Percentiles rank a stretch among this genome's conserved stretches.
phyloP scores from a whole-genome alignment of 257 asterid genomes.

The Penstemon davidsonii region DNA sequence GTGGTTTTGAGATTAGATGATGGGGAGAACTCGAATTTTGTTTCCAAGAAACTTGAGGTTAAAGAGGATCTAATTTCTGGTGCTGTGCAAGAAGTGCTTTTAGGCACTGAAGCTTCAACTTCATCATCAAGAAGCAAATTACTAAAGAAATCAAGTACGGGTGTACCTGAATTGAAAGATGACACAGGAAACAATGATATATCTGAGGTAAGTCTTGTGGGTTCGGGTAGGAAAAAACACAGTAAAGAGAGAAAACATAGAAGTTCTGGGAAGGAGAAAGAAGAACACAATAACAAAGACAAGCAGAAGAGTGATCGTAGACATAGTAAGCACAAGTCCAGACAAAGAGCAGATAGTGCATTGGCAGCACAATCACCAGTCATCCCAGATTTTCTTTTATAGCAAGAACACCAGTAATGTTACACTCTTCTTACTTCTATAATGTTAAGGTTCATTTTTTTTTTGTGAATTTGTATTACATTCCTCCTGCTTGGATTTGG shows the following conservation, averaged over 20 bases:
- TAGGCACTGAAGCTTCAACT: slow-evolving; percentile 65
- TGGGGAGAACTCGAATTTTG: slow-evolving; percentile 43
- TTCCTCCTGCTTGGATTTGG: slow-evolving; percentile 25
- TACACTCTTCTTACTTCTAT: slow-evolving; percentile 6
- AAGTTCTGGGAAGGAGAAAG: slow-evolving; percentile 48
- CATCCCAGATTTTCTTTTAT: slow-evolving; percentile 85
- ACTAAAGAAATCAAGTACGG: slow-evolving; percentile 49
- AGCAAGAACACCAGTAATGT: slow-evolving; percentile 34
- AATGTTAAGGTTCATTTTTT: slow-evolving; percentile 35
- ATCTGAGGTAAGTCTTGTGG: slow-evolving; percentile 39
- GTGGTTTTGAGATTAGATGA: slow-evolving; percentile 88
- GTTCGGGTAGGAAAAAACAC: slow-evolving; percentile 51
- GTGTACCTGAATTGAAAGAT: slow-evolving; percentile 31
- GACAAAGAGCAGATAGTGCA: slow-evolving; percentile 58
- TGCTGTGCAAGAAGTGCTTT: slow-evolving; percentile 82
- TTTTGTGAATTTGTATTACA: slow-evolving; percentile 25
- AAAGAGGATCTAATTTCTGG: slow-evolving; percentile 69
- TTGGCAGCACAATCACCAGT: slow-evolving; percentile 61
- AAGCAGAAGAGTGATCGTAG: slow-evolving; percentile 48
- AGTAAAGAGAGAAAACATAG: slow-evolving; percentile 60
- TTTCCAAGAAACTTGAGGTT: slow-evolving; percentile 38
- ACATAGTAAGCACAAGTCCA: slow-evolving; percentile 59
- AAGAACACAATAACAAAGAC: slow-evolving; percentile 50
- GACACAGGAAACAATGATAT: slow-evolving; percentile 25
- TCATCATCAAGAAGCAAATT: slow-evolving; percentile 55